phyloP scores from a whole-genome alignment of 345 rosid genomes.

The Sapria himalayana region DNA sequence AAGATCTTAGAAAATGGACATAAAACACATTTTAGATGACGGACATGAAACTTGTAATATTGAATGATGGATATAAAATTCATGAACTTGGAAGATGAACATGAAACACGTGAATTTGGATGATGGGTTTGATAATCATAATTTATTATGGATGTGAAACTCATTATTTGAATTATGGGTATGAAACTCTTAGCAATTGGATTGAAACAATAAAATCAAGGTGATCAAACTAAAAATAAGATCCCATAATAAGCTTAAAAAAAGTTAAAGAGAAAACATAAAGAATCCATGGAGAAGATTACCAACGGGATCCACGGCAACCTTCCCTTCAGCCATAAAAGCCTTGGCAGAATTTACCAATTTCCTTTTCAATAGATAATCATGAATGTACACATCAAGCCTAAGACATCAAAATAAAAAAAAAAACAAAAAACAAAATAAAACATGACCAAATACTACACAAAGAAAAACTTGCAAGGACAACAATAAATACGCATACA shows the following conservation, averaged over 20 bases:
- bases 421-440: neutral
- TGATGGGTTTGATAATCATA: too few species aligned
- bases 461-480: neutral
- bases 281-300: conserved; percentile 11
- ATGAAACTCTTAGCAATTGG: too few species aligned
- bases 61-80: too few species aligned
- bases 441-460: neutral
- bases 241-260: too few species aligned
- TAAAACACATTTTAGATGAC: too few species aligned
- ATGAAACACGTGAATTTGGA: too few species aligned
- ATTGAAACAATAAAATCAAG: neutral
- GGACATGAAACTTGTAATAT: too few species aligned
- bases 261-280: too few species aligned
- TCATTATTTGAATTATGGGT: too few species aligned
- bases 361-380: conserved; percentile 49
- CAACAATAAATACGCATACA: conserved; percentile 15
- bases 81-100: too few species aligned
- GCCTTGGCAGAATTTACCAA: conserved; percentile 46
- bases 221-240: neutral
- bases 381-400: conserved; percentile 64
- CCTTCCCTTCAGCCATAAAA: conserved; percentile 54
- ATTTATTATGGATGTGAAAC: too few species aligned
- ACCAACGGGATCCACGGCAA: conserved; percentile 54
- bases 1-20: too few species aligned
- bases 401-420: conserved; percentile 9